Base-by-base conservation (phyloP, 1,284 basidiomycete genomes). In the Boletus mariae region DNA sequence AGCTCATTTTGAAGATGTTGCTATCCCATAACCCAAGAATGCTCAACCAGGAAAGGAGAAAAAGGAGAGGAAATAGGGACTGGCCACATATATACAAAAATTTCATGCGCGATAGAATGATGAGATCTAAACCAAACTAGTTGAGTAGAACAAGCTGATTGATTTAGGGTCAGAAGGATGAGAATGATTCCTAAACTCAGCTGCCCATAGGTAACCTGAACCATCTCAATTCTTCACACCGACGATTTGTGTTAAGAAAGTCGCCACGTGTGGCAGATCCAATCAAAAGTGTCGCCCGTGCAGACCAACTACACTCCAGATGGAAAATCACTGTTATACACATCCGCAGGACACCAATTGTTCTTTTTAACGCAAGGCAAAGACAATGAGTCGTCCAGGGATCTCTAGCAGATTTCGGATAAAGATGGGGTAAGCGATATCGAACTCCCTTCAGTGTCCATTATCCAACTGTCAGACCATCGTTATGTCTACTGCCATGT, bases 231-330 rank as follows among this genome's bases (percentile, higher is more conserved):
- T 49, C 32, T 37, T 47, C 34, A 50, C 46, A 20, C 56, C 67
- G 45, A 64, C 26, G 34, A 58, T 38, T 23, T 35, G 29, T 42
- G 45, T 52, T 41, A 63, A 90, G 87, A 89, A 77, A 86, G 80
- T 63, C 79, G 85, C 52, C 73, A 79, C 53, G 75, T 75, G 2
- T 87, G 89, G 67, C 78, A 79, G 64, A 70, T 79, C 48, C 68
- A 74, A 2, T 66, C 84, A 25, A 85, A 83, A 63, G 66, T 76
- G 0, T 75, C 80, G 0, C 86, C 86, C 0, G 74, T 79, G 11
- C 80, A 85, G 58, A 82, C 83, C 1, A 80, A 76, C 57, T 90
- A 89, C 62, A 76, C 85, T 1, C 88, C 87, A 0, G 84, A 90
- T 52, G 88, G 86, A 5, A 77, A 76, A 56, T 75, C 79, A 0